phyloP scores from a whole-genome alignment of 164 flowering plant species.

The Umbilicus rupestris region DNA sequence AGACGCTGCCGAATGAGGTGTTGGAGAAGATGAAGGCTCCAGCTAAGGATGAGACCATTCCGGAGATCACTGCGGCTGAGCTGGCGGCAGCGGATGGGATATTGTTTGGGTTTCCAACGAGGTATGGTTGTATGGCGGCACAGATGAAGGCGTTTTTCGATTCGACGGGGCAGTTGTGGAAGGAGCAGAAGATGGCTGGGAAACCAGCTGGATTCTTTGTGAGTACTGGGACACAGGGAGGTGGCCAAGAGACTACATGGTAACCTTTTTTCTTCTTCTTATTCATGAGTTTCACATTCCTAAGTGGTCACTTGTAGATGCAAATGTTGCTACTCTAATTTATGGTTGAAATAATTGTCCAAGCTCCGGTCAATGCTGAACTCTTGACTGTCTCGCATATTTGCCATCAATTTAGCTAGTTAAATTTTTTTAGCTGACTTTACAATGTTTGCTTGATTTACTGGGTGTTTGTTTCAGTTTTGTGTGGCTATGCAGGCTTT shows the following conservation, averaged over 20 bases:
- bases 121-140: slow-evolving; percentile 46
- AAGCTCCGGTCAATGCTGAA: not conserved
- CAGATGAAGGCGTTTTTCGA: slow-evolving; percentile 52
- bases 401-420: too few relatives aligned
- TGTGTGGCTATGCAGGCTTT: not conserved
- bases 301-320: not conserved
- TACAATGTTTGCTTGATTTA: too few relatives aligned
- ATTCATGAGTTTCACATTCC: not conserved
- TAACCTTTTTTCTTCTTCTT: slow-evolving; percentile 13
- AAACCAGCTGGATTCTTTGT: slow-evolving; percentile 49
- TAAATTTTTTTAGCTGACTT: too few relatives aligned
- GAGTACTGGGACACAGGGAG: slow-evolving; percentile 47
- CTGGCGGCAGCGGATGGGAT: slow-evolving; percentile 32
- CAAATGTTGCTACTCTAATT: not conserved
- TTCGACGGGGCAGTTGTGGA: slow-evolving; percentile 41
- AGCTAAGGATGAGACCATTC: slow-evolving; percentile 22
- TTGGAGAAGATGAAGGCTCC: slow-evolving; percentile 39
- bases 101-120: slow-evolving; percentile 42
- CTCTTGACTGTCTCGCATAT: not conserved
- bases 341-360: not conserved
- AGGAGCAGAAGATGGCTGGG: slow-evolving; percentile 40
- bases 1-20: slow-evolving; percentile 30
- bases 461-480: too few relatives aligned
- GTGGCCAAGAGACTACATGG: slow-evolving; percentile 52
- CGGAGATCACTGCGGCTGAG: slow-evolving; percentile 34